Evolutionary conservation across 805 yeast species (phyloP), one percentile per base, ranked within the genome.

Genomic region (Debaryomyces maramus): DNA sequence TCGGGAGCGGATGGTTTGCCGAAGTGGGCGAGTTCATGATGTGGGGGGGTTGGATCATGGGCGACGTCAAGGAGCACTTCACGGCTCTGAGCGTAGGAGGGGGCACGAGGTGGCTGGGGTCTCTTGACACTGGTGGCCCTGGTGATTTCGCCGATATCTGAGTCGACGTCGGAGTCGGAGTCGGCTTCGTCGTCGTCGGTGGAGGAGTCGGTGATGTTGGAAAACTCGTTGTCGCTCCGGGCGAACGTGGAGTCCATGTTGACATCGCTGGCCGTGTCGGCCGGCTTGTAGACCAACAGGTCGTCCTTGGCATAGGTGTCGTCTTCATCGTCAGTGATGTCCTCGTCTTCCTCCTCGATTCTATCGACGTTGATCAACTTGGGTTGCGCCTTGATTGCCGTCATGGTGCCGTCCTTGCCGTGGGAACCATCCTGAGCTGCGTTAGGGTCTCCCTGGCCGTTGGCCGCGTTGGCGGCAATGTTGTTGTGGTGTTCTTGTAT

Each of bases 351-450:
- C 48, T 70, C 75, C 32, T 69, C 73, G 39, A 70, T 73, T 44
- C 65, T 65, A 37, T 60, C 75, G 29, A 80, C 75, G 38, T 73
- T 73, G n/a, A 87, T 84, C 45, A 87, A 67, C 48, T 75, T 74
- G 1, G 95, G 93, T 53, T 75, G 80, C 2, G 86, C 93, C 44
- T 83, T 76, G 41, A 85, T 83, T 2, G 93, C 95, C 0, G 89
- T 85, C 55, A 83, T 83, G 26, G 83, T 76, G 4, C 67, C 46
- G 56, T 58, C 45, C 64, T 67, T 37, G 11, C 13, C 13, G 11
- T 13, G 11, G 13, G 28, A 24, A 6, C 28, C 28, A n/a, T n/a
- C n/a, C n/a, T n/a, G n/a, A n/a, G n/a, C n/a, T n/a, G n/a, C n/a
- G 50, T 36, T 13, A 56, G 49, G 15, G 30, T 21, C 40, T 39